Base-by-base conservation (phyloP, 176 grass and related monocot species). In the Avena eriantha region DNA sequence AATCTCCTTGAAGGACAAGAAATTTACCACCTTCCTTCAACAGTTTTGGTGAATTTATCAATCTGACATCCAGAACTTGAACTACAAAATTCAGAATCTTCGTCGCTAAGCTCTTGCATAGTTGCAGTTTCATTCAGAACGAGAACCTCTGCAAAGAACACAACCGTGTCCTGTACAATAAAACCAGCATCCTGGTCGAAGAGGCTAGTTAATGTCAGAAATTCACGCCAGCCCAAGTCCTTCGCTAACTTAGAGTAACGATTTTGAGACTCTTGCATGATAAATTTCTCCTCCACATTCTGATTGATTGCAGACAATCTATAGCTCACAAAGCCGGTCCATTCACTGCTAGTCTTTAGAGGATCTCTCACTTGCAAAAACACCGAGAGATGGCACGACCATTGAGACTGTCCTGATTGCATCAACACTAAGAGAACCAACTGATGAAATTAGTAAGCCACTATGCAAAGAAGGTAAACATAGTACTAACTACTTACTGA, bases 191-290 rank as follows among this genome's bases (percentile, higher is more conserved):
- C 94, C 87, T 98, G 97, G 72, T 94, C 97, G 18, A 98, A 98
- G 58, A 98, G 97, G 76, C 84, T 94, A 66, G 97, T 98, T 81
- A 98, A 80, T 77, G 93, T 96, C 82, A 98, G 86, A 83, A 98
- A 98, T 72, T 98, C 97, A 10, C 97, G 94, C 97, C 94, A 98
- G 9, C 97, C 97, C 97, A 94, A 98, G 76, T 98, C 97, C 85
- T 98, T 98, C 10, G 94, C 97, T 70, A 87, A 86, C 82, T 98
- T 98, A 73, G 97, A 98, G 78, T 98, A 98, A 66, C 97, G 97
- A 72, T 98, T 98, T 73, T 98, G 97, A 86, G 97, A 98, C 67
- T 98, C 97, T 85, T 98, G 96, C 56, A 86, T 92, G 68, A 98
- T 91, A 12, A 92, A 92, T 56, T 90, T 92, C 81, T 93, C 93